phyloP scores from a whole-genome alignment of 1,284 basidiomycete species.

The Megacollybia platyphylla region DNA sequence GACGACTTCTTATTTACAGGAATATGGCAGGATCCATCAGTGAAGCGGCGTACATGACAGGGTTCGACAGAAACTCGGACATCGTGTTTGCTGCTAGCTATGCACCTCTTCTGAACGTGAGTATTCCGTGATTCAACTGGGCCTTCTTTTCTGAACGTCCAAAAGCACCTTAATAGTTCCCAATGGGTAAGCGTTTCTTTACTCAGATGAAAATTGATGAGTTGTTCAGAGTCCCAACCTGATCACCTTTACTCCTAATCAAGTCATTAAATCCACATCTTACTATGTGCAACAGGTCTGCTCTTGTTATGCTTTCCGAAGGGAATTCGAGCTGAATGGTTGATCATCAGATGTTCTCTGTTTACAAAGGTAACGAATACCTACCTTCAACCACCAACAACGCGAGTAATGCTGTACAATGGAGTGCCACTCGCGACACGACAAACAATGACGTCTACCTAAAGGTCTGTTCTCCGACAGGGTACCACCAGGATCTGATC shows the following conservation, averaged over 20 bases:
- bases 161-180: neutral
- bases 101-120: slow-evolving; percentile 7
- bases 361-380: slow-evolving; percentile 8
- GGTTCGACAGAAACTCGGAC: slow-evolving; percentile 9
- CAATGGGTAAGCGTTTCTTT: neutral
- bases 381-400: slow-evolving; percentile 7
- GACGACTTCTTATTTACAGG: neutral
- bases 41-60: slow-evolving; percentile 7
- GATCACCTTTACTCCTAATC: slow-evolving; percentile 7
- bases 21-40: slow-evolving; percentile 2
- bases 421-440: slow-evolving; percentile 7
- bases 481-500: neutral
- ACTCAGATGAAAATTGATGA: neutral
- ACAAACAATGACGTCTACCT: slow-evolving; percentile 4
- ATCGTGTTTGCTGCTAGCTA: slow-evolving; percentile 7
- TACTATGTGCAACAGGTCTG: slow-evolving; percentile 8
- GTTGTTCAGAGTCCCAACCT: slow-evolving; percentile 7
- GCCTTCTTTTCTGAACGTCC: neutral
- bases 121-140: neutral
- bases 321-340: neutral
- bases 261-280: slow-evolving; percentile 6
- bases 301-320: neutral
- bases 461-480: slow-evolving; percentile 3
- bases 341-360: slow-evolving; percentile 3
- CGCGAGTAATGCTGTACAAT: slow-evolving; percentile 5